Conservation (phyloP, 331 rosid species). For the Erythrophleum ivorense region DNA sequence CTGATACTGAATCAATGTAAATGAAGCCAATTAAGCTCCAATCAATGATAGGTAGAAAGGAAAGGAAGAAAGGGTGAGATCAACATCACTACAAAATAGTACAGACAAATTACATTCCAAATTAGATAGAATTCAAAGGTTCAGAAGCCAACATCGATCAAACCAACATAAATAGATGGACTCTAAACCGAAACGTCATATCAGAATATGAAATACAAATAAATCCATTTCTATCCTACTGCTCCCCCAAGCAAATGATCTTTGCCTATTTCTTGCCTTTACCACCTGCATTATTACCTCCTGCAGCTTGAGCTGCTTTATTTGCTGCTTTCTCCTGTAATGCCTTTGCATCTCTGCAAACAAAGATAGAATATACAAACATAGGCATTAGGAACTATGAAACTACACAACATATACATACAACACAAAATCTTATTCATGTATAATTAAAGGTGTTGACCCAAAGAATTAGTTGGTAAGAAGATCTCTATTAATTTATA, state of each 20-base stretch:
- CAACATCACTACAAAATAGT: slow-evolving; percentile 5
- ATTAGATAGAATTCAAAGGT: slow-evolving; percentile 30
- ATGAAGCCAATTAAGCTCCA: background rate
- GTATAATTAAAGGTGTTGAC: background rate
- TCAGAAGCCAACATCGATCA: slow-evolving; percentile 47
- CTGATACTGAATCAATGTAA: too few species aligned
- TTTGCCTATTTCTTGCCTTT: slow-evolving; percentile 47
- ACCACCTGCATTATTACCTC: slow-evolving; percentile 56
- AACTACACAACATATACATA: background rate
- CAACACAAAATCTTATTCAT: background rate
- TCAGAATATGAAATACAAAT: slow-evolving; percentile 36
- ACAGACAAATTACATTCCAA: slow-evolving; percentile 41
- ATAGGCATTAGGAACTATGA: background rate
- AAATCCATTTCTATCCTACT: background rate
- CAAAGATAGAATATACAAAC: background rate
- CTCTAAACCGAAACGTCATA: slow-evolving; percentile 47
- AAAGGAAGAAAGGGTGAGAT: background rate
- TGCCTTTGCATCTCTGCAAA: slow-evolving; percentile 70
- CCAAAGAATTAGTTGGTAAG: too few species aligned
- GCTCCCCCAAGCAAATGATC: background rate
- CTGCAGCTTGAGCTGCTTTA: slow-evolving; percentile 55
- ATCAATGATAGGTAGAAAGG: background rate
- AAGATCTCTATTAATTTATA: too few species aligned
- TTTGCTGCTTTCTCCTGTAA: slow-evolving; percentile 66
- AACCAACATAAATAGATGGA: slow-evolving; percentile 33